Base-by-base conservation (phyloP, 129 eudicot genomes). In the Flaveria linearis region DNA sequence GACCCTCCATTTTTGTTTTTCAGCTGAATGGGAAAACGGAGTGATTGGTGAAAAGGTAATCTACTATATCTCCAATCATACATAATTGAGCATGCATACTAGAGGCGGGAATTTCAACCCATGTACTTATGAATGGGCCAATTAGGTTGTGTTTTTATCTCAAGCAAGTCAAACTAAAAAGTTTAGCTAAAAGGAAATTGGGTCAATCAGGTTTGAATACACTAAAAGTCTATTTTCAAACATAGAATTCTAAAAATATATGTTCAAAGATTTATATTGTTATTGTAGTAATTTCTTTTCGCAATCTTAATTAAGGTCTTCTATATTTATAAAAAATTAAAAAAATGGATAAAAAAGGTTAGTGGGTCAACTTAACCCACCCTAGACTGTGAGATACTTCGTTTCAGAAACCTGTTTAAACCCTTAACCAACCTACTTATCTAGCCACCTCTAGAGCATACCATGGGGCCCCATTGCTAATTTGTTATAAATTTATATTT, bases 1-100 rank as follows among this genome's bases (percentile, higher is more conserved):
- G 25, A 18, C 33, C 18, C 13, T 2, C 68, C 33, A 15, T 60
- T 51, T 62, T 73, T 62, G 39, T 79, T 58, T 75, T 53, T 25
- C 84, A 87, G 96, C 89, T 80, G 86, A 86, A 75, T 84, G 93
- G 88, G 87, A 84, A 82, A 87, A 77, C 23, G 96, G 89, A 60
- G 58, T 10, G 36, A 90, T 90, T 75, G 96, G 92, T 53, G 88
- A 85, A 79, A 90, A 82, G 90, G 96, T 90, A 78, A 22, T 28
- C 45, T 55, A 68, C 50, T 23, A 71, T 67, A 68, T 76, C 61
- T 33, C 20, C 56, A 18, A 23, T 66, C 74, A 53, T 60, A 17
- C 14, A 33, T 57, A 43, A 69, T 50, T 69, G 74, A 9, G 60
- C 17, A 14, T 52, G 22, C 41, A 63, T 33, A 9, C 46, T 56